Conservation (phyloP, 306 rosid genomes). For the Rosa persica region DNA sequence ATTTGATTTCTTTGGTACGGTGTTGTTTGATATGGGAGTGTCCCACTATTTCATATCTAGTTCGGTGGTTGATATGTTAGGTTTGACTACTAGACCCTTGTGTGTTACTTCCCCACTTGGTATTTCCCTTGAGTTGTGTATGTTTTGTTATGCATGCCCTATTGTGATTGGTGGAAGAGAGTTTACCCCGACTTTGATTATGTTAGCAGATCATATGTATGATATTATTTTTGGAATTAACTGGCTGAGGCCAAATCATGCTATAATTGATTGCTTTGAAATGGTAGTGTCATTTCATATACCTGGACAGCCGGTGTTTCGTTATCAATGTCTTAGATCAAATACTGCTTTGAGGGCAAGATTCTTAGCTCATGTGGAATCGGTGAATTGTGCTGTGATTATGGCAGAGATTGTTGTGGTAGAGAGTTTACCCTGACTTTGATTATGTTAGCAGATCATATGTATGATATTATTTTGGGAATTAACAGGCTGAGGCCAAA, state of each 20-base stretch:
- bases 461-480: neutral
- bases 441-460: neutral
- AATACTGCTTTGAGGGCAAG: neutral
- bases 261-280: neutral
- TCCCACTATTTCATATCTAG: neutral
- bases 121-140: rapidly evolving
- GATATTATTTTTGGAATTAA: neutral
- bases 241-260: neutral
- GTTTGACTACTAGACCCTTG: neutral
- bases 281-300: neutral
- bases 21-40: neutral
- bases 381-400: too few species aligned
- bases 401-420: too few species aligned
- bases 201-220: neutral
- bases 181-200: too few species aligned
- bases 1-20: neutral
- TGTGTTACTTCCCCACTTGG: neutral
- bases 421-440: neutral
- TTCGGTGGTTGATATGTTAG: neutral
- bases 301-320: neutral
- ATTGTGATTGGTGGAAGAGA: neutral
- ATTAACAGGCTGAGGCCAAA: neutral
- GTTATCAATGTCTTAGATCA: too few species aligned
- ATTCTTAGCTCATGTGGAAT: too few species aligned
- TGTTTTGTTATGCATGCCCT: neutral